Conservation (phyloP, 768 basidiomycete species). For the Neoboletus brunneissimus region DNA sequence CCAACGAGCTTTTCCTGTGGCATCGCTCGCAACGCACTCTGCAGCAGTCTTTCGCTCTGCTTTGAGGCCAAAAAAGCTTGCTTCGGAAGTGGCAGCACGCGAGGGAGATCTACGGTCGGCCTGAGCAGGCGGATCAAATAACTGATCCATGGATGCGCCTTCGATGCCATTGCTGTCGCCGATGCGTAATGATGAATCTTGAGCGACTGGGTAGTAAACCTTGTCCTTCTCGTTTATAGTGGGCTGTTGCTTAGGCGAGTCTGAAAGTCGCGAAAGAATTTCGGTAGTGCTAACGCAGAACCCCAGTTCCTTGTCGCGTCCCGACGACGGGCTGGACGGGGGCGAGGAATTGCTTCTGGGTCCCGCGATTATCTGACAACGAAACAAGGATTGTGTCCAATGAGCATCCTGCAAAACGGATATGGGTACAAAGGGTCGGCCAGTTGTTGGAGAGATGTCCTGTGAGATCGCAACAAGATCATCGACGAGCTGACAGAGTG, state of each 20-base stretch:
- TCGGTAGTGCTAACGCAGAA: constrained; percentile 54
- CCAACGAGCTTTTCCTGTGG: constrained; percentile 52
- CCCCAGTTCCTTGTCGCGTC: constrained; percentile 62
- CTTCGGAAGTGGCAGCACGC: constrained; percentile 39
- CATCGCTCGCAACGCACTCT: constrained; percentile 42
- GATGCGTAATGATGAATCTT: constrained; percentile 68
- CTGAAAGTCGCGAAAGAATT: constrained; percentile 37
- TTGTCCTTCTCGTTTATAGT: constrained; percentile 27
- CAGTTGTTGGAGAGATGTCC: constrained; percentile 72
- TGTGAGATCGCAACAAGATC: constrained; percentile 72
- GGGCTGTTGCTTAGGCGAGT: constrained; percentile 15
- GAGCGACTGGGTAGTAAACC: constrained; percentile 61
- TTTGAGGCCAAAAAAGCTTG: constrained; percentile 63
- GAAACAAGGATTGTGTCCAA: constrained; percentile 74
- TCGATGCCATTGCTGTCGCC: constrained; percentile 62
- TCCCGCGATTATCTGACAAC: constrained; percentile 51
- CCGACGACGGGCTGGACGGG: constrained; percentile 36
- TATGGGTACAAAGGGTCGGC: constrained; percentile 65
- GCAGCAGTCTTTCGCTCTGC: constrained; percentile 41
- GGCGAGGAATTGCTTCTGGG: constrained; percentile 28
- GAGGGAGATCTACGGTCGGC: constrained; percentile 25
- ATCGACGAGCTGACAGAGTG: constrained; percentile 60
- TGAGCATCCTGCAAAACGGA: constrained; percentile 69
- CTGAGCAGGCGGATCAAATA: constrained; percentile 46
- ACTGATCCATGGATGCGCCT: constrained; percentile 64